Evolutionary conservation across 2,329 filamentous ascomycete species (phyloP), one percentile per base, ranked within the genome.

Genomic region (Aspergillus aculeatinus): DNA sequence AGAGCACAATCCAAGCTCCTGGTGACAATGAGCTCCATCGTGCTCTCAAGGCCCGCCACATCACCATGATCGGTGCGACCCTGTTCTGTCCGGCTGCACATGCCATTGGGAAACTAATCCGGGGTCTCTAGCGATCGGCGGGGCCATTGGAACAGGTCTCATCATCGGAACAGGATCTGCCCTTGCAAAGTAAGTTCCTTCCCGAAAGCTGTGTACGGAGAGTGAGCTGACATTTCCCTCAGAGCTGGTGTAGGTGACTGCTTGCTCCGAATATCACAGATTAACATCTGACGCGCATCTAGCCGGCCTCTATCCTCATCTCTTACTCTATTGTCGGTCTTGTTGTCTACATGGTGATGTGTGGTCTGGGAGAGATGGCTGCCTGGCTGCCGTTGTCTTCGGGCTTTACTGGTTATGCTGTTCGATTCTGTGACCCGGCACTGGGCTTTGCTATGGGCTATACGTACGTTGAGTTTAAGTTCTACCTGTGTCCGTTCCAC

Each of bases 331-430:
- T 77, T 57, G 76, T 80, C 49, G 78, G 78, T 51, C 77, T 79
- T 52, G 70, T 95, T 61, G 91, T 94, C 65, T 95, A 87, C 75
- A 79, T 92, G 48, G 90, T 95, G 67, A 92, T 95, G 89, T 87
- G 87, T 60, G 88, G 85, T 59, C 85, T 95, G 4, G 91, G 90
- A 63, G 90, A 94, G 76, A 95, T 95, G 89, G 89, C 90, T 9
- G 85, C 90, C 55, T 95, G 89, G 89, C 76, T 95, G 35, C 91
- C 91, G 54, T 82, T 92, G 68, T 85, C 86, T 57, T 86, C 89
- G 72, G 91, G 91, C 67, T 96, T 95, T 76, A 90, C 90, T 62
- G 89, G 89, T 69, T 95, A 93, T 71, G 90, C 91, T 25, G 84
- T 87, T 61, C 84, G 91, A 51, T 95, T 92, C 79, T 89, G 87